phyloP scores from a whole-genome alignment of 176 grass and related monocot genomes.

The Carex scoparia region DNA sequence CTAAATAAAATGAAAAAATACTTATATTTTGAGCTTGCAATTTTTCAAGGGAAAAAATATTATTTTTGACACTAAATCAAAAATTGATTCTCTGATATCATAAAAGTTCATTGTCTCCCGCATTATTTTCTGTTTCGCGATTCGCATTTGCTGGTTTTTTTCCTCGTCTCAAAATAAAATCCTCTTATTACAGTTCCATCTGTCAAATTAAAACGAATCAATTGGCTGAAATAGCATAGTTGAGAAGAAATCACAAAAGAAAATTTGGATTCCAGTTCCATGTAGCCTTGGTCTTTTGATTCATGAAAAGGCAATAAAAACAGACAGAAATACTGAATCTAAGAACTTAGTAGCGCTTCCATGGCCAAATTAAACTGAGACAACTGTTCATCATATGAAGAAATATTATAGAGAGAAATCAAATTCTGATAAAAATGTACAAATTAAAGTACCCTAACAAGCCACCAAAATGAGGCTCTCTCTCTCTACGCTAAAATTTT shows the following conservation, averaged over 20 bases:
- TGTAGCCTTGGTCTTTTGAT: no score
- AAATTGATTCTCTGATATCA: no score
- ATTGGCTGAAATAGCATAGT: not conserved
- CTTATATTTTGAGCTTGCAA: no score
- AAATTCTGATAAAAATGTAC: not conserved
- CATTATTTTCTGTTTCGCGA: no score
- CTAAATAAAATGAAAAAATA: no score
- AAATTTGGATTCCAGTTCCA: no score
- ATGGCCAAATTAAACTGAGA: not conserved
- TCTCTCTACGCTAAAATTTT: not conserved
- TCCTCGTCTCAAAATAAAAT: not conserved
- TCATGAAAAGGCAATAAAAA: no score
- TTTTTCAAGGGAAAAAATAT: no score
- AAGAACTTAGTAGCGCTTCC: not conserved
- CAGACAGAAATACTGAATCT: not conserved
- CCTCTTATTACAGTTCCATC: not conserved
- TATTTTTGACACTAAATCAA: no score
- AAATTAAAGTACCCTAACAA: not conserved
- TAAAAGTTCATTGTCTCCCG: no score
- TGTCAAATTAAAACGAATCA: not conserved
- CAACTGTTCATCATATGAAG: not conserved
- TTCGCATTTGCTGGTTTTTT: not conserved
- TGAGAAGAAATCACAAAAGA: no score
- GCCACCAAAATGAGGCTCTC: not conserved
- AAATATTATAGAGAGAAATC: not conserved